phyloP scores from a whole-genome alignment of 2,329 filamentous ascomycete species.

The Hypoxylon sp. region DNA sequence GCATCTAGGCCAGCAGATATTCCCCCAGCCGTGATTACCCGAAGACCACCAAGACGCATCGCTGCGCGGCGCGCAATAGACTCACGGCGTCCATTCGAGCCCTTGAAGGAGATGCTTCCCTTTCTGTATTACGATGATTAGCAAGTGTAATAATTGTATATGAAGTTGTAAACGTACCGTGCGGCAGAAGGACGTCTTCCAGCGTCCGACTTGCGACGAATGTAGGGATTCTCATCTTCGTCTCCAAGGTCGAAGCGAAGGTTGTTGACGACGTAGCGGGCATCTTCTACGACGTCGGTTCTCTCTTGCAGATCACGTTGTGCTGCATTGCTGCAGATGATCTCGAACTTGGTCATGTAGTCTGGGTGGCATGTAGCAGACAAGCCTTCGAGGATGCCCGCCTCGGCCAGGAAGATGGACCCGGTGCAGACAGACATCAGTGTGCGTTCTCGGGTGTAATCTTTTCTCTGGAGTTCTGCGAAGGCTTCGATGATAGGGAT shows the following conservation, averaged over 20 bases:
- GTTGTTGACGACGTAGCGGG: conserved; percentile 91
- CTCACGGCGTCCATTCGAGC: conserved; percentile 81
- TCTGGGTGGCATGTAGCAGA: conserved; percentile 88
- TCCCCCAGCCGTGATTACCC: conserved; percentile 86
- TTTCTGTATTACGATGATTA: conserved; percentile 68
- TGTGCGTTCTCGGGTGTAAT: conserved; percentile 84
- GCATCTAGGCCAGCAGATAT: conserved; percentile 87
- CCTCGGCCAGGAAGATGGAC: conserved; percentile 81
- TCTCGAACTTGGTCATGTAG: conserved; percentile 84
- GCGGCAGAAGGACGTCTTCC: conserved; percentile 73
- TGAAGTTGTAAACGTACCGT: conserved; percentile 62
- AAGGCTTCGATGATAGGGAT: conserved; percentile 81
- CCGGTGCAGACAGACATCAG: conserved; percentile 86
- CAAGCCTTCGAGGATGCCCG: conserved; percentile 83
- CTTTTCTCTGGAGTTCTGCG: conserved; percentile 83
- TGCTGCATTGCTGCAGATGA: conserved; percentile 81
- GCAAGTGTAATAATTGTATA: conserved; percentile 21
- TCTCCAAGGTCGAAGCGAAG: conserved; percentile 87
- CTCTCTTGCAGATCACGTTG: conserved; percentile 79
- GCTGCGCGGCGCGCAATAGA: conserved; percentile 83
- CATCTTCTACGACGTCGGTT: conserved; percentile 85
- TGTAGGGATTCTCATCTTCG: conserved; percentile 86
- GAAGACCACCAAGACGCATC: conserved; percentile 77
- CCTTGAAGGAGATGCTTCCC: conserved; percentile 86
- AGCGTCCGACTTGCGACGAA: conserved; percentile 80